phyloP scores from a whole-genome alignment of 2,329 filamentous ascomycete genomes.

The Epichloe scottii region DNA sequence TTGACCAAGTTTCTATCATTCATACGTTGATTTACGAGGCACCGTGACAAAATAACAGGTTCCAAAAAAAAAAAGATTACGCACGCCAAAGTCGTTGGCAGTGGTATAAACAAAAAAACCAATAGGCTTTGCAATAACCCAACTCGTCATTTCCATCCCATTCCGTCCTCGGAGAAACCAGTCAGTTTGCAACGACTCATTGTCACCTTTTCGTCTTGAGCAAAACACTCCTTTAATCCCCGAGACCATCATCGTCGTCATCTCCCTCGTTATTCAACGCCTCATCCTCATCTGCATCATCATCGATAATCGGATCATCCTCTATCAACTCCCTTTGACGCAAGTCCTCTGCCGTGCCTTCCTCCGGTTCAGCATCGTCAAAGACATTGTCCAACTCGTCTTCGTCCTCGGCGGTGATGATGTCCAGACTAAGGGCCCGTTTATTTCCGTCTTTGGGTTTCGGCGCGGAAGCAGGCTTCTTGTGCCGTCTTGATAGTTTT shows the following conservation, averaged over 20 bases:
- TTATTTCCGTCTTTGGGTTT: conserved; percentile 19
- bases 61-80: no score
- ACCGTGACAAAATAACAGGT: no score
- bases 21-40: no score
- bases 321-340: conserved; percentile 41
- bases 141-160: background rate
- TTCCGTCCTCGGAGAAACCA: background rate
- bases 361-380: conserved; percentile 39
- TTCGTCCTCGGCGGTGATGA: conserved; percentile 27
- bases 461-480: conserved; percentile 21
- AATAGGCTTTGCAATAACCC: background rate
- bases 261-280: conserved; percentile 25
- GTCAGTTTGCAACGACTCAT: background rate
- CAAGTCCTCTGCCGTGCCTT: conserved; percentile 47
- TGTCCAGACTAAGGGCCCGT: conserved; percentile 28
- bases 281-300: conserved; percentile 22
- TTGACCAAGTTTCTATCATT: no score
- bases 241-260: conserved; percentile 30
- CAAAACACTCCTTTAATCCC: conserved; percentile 21
- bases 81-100: background rate
- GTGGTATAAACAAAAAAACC: background rate
- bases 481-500: conserved; percentile 36
- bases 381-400: conserved; percentile 28
- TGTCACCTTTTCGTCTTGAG: no score
- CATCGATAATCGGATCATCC: conserved; percentile 28